A percentile compares a stretch with the other conserved stretches of the same genome.
Evolutionary conservation across 371 early-diverging fungal species (phyloP).

Genomic region (Rhizopus delemar): DNA sequence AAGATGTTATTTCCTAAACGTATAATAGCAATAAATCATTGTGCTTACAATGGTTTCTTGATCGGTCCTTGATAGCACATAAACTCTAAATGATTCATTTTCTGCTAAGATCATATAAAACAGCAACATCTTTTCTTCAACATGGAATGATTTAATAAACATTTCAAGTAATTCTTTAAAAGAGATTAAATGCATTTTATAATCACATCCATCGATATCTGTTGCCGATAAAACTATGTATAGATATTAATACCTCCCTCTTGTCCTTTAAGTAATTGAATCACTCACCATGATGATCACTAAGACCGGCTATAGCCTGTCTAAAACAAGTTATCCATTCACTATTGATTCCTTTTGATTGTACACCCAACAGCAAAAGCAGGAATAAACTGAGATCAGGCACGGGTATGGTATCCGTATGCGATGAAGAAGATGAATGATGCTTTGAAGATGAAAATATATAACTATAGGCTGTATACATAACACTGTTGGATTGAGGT

Average conservation of each 20-base stretch:
- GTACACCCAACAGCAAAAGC: conserved; percentile 51
- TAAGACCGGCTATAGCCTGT: conserved; percentile 51
- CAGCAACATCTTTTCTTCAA: conserved; percentile 68
- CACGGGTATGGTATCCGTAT: conserved; percentile 56
- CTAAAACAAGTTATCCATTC: conserved; percentile 47
- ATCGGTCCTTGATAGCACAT: conserved; percentile 75
- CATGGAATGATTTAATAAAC: conserved; percentile 62
- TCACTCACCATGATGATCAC: conserved; percentile 60
- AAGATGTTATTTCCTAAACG: background rate
- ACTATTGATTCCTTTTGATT: conserved; percentile 13
- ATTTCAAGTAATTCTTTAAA: conserved; percentile 67
- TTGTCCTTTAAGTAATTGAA: background rate
- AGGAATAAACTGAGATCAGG: conserved; percentile 67
- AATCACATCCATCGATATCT: conserved; percentile 24
- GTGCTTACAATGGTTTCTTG: conserved; percentile 67
- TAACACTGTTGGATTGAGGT: conserved; percentile 59
- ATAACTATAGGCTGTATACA: conserved; percentile 72
- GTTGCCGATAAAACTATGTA: conserved; percentile 18
- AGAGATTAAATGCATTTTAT: conserved; percentile 53
- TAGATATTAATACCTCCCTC: background rate
- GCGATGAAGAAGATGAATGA: conserved; percentile 20
- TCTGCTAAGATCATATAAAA: conserved; percentile 70
- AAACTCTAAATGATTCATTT: conserved; percentile 70
- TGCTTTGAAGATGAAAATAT: conserved; percentile 51
- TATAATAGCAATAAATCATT: background rate